Base-by-base conservation (phyloP, 208 protist genomes). In the Trypanosoma mega region DNA sequence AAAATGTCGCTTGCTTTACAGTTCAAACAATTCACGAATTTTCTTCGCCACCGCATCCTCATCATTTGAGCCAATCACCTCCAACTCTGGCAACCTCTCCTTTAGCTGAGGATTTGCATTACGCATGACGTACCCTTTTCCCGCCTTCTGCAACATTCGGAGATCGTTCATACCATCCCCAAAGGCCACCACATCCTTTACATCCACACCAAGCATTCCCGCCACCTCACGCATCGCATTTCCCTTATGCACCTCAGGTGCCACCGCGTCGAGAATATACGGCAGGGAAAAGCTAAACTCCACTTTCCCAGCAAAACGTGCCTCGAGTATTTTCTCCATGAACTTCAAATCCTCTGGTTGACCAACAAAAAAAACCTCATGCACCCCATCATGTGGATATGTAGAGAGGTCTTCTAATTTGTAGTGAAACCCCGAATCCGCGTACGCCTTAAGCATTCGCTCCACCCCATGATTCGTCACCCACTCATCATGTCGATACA, bases 11-110 rank as follows among this genome's bases (percentile, higher is more conserved):
- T 44, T 34, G 8, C 23, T 4, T 43, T 14, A 11, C 8, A 64
- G 3, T 12, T 37, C 37, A 63, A 91, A 91, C 0, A 87, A 45
- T 46, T 87, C 84, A 11, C 74, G 60, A 24, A 91, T 58, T 67
- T 87, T 91, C 58, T 82, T 82, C 11, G 84, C 84, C 1, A 91
- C 84, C n/a, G 75, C 73, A 30, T 91, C 84, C 16, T 83, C 67
- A 0, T n/a, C 62, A 49, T 91, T 87, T 2, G 41, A 54, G 18
- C 49, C 77, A 56, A 91, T 83, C 2, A 85, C 51, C 46, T 82
- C 71, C n/a, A 65, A 6, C 41, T 74, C 0, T 2, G 76, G 76
- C 16, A 78, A 53, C 44, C 30, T 45, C 36, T 69, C 50, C 54
- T 84, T 78, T 43, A 88, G 53, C 45, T 68, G 51, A 9, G 37